phyloP scores from a whole-genome alignment of 768 basidiomycete species.

The Psilocybe cubensis region DNA sequence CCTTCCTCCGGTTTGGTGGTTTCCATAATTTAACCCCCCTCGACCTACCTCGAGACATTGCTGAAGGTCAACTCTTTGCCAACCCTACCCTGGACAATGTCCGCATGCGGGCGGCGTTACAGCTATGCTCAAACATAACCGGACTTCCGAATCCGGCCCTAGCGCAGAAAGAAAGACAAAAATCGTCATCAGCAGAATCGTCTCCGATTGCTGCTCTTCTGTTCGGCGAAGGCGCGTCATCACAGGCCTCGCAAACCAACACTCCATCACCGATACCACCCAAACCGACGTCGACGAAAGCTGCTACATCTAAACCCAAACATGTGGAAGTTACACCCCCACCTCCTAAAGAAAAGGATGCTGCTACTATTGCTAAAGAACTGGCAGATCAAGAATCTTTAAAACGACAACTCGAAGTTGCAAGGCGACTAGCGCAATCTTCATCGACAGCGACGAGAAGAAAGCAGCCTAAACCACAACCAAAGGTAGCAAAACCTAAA shows the following conservation, averaged over 20 bases:
- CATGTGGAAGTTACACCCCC: neutral
- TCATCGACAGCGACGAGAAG: neutral
- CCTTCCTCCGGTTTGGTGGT: slow-evolving; percentile 42
- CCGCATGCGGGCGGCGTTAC: slow-evolving; percentile 24
- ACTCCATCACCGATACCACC: neutral
- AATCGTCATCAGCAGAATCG: neutral
- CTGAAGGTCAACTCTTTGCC: slow-evolving; percentile 26
- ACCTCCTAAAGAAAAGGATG: neutral
- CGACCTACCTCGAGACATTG: slow-evolving; percentile 20
- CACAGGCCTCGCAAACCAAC: neutral
- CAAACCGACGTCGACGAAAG: neutral
- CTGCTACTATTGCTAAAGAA: slow-evolving; percentile 8
- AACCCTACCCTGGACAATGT: slow-evolving; percentile 13
- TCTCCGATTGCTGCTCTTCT: neutral
- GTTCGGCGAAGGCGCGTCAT: neutral
- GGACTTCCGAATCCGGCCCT: neutral
- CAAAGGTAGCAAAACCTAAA: slow-evolving; percentile 1
- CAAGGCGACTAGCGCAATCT: slow-evolving; percentile 4
- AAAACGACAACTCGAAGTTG: slow-evolving; percentile 6
- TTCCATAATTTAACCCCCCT: slow-evolving; percentile 35
- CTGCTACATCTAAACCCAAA: neutral
- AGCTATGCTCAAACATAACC: neutral
- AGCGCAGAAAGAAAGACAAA: neutral
- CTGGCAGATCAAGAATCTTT: slow-evolving; percentile 6
- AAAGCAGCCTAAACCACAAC: slow-evolving; percentile 9